Percentiles rank a stretch among this genome's conserved stretches.
phyloP scores from a whole-genome alignment of 1,139 yeast species.

The Starmera stellimalicola region DNA sequence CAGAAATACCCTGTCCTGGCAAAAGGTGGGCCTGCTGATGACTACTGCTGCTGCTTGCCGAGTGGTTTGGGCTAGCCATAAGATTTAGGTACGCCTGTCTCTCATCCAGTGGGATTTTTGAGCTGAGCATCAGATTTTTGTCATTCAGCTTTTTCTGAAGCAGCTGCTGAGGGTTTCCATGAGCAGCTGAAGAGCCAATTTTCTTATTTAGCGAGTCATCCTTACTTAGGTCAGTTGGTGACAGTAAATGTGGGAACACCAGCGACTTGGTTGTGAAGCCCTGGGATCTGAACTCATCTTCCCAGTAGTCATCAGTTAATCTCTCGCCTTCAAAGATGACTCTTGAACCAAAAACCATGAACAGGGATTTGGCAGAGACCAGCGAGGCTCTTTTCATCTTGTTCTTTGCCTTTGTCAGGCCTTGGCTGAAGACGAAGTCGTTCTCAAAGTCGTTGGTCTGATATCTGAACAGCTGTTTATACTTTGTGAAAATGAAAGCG shows the following conservation, averaged over 20 bases:
- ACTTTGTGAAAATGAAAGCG: constrained; percentile 56
- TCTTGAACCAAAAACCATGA: constrained; percentile 64
- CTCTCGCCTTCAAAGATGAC: constrained; percentile 54
- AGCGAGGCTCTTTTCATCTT: constrained; percentile 60
- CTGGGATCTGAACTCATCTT: constrained; percentile 48
- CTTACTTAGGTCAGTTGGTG: constrained; percentile 5
- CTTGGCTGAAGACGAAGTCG: constrained; percentile 43
- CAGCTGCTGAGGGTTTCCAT: background rate
- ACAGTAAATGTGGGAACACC: constrained; percentile 21
- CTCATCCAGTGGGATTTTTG: constrained; percentile 16
- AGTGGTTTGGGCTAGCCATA: constrained; percentile 3
- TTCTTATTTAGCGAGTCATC: constrained; percentile 4
- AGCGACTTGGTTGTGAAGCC: constrained; percentile 41
- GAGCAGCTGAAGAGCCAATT: background rate
- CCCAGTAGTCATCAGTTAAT: constrained; percentile 76
- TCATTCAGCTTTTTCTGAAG: background rate
- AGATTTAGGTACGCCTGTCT: constrained; percentile 13
- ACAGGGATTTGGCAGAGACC: constrained; percentile 44
- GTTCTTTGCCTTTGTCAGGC: constrained; percentile 48
- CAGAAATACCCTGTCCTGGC: constrained; percentile 30
- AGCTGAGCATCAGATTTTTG: constrained; percentile 5
- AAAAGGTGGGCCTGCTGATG: constrained; percentile 19
- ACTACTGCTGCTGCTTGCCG: too few species aligned
- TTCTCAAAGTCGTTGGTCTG: constrained; percentile 53
- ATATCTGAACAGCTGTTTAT: constrained; percentile 44